These are phyloP conservation scores for Termitomyces sp. DNA, from an alignment of 768 basidiomycete species.

Conservation along the genomic window DNA sequence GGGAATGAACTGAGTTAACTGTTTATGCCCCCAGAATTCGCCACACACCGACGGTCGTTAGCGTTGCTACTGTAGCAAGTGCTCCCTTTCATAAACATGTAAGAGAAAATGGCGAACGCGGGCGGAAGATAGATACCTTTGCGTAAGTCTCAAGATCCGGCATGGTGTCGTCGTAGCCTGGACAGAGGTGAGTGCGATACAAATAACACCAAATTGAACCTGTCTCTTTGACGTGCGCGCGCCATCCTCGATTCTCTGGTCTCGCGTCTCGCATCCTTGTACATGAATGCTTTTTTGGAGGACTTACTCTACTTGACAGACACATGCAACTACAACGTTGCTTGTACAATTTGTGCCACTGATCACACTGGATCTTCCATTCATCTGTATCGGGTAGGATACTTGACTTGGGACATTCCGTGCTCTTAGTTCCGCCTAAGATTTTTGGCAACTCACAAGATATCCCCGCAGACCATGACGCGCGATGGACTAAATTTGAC, in stretches of 20 bases:
- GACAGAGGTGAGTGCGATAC: neutral
- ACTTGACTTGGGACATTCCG: neutral
- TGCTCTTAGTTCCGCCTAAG: neutral
- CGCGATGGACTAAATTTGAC: neutral
- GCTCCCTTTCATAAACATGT: constrained; percentile 33
- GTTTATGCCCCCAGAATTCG: neutral
- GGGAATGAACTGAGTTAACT: neutral
- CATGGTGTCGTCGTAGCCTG: constrained; percentile 7
- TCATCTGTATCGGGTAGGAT: neutral
- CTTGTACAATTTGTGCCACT: neutral
- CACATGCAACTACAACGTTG: neutral
- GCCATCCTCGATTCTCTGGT: neutral
- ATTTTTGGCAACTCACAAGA: neutral
- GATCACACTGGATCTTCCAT: neutral
- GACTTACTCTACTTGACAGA: neutral
- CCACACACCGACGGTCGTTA: constrained; percentile 49
- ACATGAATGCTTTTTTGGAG: neutral
- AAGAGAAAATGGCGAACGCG: neutral
- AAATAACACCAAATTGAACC: neutral
- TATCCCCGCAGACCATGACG: neutral
- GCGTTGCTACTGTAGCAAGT: constrained; percentile 48
- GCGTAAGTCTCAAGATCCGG: constrained; percentile 43
- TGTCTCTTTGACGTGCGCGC: neutral
- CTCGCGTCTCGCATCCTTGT: neutral
- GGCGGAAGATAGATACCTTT: constrained; percentile 27